Conservation (phyloP, 75 land plant genomes). For the Sequoiadendron giganteum region DNA sequence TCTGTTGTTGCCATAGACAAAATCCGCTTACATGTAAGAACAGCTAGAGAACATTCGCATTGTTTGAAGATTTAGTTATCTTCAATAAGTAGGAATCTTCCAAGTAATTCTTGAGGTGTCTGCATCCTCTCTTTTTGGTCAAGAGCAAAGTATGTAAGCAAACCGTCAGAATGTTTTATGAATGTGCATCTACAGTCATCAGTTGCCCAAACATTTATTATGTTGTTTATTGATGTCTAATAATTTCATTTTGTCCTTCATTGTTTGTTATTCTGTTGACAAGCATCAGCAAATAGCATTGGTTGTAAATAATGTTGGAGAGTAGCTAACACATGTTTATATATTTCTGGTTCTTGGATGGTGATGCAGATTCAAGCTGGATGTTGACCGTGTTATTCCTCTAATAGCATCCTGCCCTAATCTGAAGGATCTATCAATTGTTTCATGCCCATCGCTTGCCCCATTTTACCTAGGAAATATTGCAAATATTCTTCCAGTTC, state of each 20-base stretch:
- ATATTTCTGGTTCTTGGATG: constrained; percentile 4
- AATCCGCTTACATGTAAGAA: too few species aligned
- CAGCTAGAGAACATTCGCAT: too few species aligned
- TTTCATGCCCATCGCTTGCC: constrained; percentile 9
- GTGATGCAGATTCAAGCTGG: constrained; percentile 11
- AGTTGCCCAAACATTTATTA: background rate
- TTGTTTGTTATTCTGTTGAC: background rate
- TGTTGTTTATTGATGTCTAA: background rate
- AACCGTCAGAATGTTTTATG: too few species aligned
- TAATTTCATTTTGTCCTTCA: background rate
- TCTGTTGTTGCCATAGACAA: too few species aligned
- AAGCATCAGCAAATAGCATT: background rate
- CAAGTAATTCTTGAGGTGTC: too few species aligned
- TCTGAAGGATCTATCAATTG: constrained; percentile 14
- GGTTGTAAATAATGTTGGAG: background rate
- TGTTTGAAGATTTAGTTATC: too few species aligned
- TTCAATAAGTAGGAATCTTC: too few species aligned
- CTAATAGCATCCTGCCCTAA: constrained; percentile 13
- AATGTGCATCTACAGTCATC: background rate
- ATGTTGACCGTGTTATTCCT: background rate
- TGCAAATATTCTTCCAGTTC: constrained; percentile 13
- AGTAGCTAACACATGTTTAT: background rate
- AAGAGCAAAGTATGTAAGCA: too few species aligned
- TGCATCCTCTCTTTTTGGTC: too few species aligned
- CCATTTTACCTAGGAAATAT: constrained; percentile 1